phyloP scores from a whole-genome alignment of 192 early-diverging fungal genomes.

The Rhizoclosmatium sp. region DNA sequence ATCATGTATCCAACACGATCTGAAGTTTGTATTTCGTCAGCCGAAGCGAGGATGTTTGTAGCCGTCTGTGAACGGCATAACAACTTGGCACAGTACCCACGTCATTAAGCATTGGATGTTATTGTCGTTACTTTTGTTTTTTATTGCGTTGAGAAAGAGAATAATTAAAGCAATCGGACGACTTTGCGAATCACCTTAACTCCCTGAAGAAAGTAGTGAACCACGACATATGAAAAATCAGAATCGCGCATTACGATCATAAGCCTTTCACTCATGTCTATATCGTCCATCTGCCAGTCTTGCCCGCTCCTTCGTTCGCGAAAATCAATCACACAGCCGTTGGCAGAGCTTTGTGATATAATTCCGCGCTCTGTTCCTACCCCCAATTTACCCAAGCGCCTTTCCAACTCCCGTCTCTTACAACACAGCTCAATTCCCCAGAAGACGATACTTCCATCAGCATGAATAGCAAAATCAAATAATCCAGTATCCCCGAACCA shows the following conservation, averaged over 20 bases:
- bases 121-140: too few species aligned
- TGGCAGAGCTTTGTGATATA: background rate
- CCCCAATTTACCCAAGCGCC: constrained; percentile 36
- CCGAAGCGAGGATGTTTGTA: too few species aligned
- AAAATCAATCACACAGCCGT: constrained; percentile 12
- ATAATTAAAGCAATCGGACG: background rate
- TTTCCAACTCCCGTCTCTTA: constrained; percentile 27
- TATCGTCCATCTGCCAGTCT: constrained; percentile 19
- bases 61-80: too few species aligned
- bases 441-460: background rate
- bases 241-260: constrained; percentile 22
- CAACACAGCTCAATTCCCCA: constrained; percentile 46
- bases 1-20: too few species aligned
- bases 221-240: background rate
- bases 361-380: constrained; percentile 13
- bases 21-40: too few species aligned
- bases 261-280: background rate
- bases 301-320: constrained; percentile 14
- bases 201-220: background rate
- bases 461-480: constrained; percentile 47
- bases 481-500: constrained; percentile 41
- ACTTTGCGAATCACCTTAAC: too few species aligned
- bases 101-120: too few species aligned
- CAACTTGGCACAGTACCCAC: too few species aligned
- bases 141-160: too few species aligned